Evolutionary conservation across 495 filamentous ascomycete genomes (phyloP), one percentile per base, ranked within the genome.

Genomic region (Cairneyella variabilis): DNA sequence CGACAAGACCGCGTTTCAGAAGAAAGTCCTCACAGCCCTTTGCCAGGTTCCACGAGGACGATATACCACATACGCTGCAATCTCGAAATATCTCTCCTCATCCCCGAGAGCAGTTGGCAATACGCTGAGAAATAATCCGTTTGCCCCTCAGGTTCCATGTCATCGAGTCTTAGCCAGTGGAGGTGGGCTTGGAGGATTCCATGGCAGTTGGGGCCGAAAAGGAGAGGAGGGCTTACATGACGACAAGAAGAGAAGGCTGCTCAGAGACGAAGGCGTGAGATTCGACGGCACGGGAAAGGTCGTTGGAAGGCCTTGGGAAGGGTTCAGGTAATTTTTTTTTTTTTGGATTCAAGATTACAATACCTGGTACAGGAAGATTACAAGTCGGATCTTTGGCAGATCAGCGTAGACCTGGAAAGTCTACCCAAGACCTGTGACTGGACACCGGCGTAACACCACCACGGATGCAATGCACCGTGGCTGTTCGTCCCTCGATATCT

Each of bases 21-120:
- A 64, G 41, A 43, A 52, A 28, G 59, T 61, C 26, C 54, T 60
- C 17, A 25, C 39, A 36, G 70, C 81, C 26, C 81, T 92, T 4
- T 79, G 80, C 57, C 82, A 86, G 58, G 83, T 93, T 46, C 89
- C 89, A 0, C 66, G 67, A 3, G 89, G 89, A 9, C 70, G 71
- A 41, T 83, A 88, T 66, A 85, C 83, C 9, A 88, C 88, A 5
- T 93, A 95, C 73, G 82, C 76, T 16, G 76, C 84, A 0, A 69
- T 95, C 23, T 77, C 89, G 1, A 72, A 76, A 21, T 74, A 84
- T 28, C 76, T 93, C 1, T 64, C 71, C 11, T 87, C 85, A 2
- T 89, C 85, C 4, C 84, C 90, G 18, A 76, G 90, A 2, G 90
- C 90, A 0, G 85, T 95, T 1, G 90, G 90, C 8, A 88, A 84